A percentile compares a stretch with the other conserved stretches of the same genome.
These are phyloP conservation scores for Musa acuminata DNA, from an alignment of 176 grass and related monocot genomes.

Conservation along the genomic window DNA sequence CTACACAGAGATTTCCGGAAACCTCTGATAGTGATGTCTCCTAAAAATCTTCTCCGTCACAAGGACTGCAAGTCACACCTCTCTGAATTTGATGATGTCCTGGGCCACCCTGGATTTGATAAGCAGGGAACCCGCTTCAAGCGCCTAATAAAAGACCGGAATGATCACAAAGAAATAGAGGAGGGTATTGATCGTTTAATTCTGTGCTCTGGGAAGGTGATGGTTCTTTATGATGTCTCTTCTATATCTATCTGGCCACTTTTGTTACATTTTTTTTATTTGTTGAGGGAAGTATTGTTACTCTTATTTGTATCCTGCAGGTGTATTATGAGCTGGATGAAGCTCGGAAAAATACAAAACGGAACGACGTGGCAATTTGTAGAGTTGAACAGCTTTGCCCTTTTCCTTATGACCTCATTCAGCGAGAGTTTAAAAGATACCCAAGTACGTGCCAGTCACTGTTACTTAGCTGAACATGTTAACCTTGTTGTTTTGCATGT, in stretches of 20 bases:
- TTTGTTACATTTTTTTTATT: not conserved
- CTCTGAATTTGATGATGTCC: constrained; percentile 88
- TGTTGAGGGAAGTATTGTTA: not conserved
- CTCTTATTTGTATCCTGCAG: constrained; percentile 27
- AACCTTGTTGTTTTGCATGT: constrained; percentile 1
- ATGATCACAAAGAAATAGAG: constrained; percentile 70
- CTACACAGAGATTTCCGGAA: constrained; percentile 88
- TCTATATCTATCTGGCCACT: not conserved
- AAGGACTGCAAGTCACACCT: constrained; percentile 94
- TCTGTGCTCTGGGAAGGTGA: constrained; percentile 91
- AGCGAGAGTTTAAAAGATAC: constrained; percentile 88
- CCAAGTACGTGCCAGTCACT: constrained; percentile 47
- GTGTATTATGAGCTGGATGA: constrained; percentile 94
- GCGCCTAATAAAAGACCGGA: constrained; percentile 82
- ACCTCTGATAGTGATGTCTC: constrained; percentile 69
- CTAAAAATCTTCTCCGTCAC: constrained; percentile 90
- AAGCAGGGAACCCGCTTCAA: constrained; percentile 60
- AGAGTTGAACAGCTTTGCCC: constrained; percentile 85
- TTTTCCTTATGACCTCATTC: constrained; percentile 86
- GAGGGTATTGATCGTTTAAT: constrained; percentile 70
- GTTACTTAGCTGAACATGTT: not conserved
- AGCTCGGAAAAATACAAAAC: constrained; percentile 46
- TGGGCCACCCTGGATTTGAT: constrained; percentile 79
- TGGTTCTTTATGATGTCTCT: constrained; percentile 4
- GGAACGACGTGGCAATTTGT: constrained; percentile 72